Evolutionary conservation across 768 basidiomycete species (phyloP).

Genomic region (Auriscalpium microsporum): DNA sequence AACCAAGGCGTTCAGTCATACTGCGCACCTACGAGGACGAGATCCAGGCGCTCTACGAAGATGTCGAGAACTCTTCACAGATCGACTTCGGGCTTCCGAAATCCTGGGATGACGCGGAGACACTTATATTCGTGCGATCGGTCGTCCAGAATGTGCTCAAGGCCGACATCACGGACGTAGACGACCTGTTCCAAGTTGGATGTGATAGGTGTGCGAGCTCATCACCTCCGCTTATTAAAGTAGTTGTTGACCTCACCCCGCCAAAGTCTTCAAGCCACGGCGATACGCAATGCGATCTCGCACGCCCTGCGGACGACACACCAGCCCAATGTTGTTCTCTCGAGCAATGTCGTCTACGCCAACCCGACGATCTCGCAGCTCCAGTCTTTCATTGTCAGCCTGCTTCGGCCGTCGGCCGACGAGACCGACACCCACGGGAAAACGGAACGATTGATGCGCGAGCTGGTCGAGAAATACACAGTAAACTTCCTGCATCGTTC

Average conservation of each 20-base stretch:
- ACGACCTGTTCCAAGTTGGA: constrained; percentile 14
- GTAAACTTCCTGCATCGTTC: background rate
- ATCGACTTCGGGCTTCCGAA: background rate
- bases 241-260: background rate
- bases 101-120: background rate
- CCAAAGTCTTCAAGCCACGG: background rate
- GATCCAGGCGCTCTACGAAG: constrained; percentile 37
- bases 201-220: background rate
- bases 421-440: background rate
- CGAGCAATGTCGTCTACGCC: background rate
- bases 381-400: background rate
- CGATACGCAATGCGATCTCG: background rate
- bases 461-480: background rate
- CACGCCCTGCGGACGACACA: background rate
- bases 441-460: background rate
- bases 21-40: constrained; percentile 34
- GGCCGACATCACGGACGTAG: constrained; percentile 1
- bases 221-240: background rate
- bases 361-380: background rate
- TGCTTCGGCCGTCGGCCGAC: background rate
- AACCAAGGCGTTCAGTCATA: constrained; percentile 33
- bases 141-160: constrained; percentile 12
- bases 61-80: background rate
- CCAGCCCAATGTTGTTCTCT: background rate
- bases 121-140: background rate